Percentiles rank a stretch among this genome's conserved stretches.
phyloP scores from a whole-genome alignment of 768 basidiomycete species.

The Suillus ampliporus region DNA sequence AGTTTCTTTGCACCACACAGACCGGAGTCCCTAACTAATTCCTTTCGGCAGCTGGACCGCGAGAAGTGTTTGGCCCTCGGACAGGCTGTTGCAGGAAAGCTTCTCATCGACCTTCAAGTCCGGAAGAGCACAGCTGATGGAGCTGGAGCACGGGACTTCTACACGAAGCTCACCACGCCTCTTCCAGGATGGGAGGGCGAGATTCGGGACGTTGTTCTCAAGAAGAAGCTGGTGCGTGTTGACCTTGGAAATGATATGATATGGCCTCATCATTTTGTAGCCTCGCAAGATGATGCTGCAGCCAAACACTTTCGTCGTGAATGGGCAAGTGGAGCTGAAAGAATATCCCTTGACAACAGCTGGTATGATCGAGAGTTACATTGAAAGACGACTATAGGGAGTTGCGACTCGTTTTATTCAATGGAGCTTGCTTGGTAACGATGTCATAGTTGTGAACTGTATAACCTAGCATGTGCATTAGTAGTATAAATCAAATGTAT shows the following conservation, averaged over 20 bases:
- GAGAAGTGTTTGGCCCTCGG: constrained; percentile 68
- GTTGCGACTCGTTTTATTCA: too few relatives aligned
- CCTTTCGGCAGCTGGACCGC: constrained; percentile 65
- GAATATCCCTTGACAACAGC: constrained; percentile 78
- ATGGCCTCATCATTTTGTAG: constrained; percentile 40
- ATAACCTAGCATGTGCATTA: neutral
- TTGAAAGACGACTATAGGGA: constrained; percentile 65
- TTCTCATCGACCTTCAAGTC: constrained; percentile 82
- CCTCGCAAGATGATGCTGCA: constrained; percentile 88
- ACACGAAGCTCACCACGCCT: constrained; percentile 80
- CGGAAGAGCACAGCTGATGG: constrained; percentile 88
- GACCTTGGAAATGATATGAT: neutral
- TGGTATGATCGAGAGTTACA: constrained; percentile 82
- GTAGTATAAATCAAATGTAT: neutral
- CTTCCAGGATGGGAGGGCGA: constrained; percentile 73
- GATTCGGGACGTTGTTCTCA: constrained; percentile 77
- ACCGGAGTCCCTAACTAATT: constrained; percentile 1
- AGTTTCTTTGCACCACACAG: constrained; percentile 25
- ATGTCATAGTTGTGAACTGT: neutral
- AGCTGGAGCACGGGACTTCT: constrained; percentile 77
- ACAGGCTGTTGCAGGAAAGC: constrained; percentile 68
- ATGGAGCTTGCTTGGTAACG: neutral
- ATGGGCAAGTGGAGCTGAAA: constrained; percentile 73
- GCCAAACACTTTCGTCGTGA: constrained; percentile 74
- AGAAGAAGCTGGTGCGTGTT: constrained; percentile 72